phyloP scores from a whole-genome alignment of 257 asterid species.

The Ballota nigra region DNA sequence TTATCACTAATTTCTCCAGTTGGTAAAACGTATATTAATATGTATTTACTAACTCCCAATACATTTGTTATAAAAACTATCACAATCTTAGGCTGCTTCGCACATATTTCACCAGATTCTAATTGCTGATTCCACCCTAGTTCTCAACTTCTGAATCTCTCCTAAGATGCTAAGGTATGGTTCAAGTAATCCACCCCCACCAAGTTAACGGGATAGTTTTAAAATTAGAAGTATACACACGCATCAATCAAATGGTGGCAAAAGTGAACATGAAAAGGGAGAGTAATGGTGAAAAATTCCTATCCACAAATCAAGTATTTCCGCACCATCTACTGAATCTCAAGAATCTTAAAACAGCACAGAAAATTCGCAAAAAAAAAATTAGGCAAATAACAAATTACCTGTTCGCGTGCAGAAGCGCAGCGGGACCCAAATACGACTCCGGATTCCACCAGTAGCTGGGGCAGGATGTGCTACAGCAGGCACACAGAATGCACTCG shows the following conservation, averaged over 20 bases:
- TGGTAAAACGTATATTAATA: not conserved
- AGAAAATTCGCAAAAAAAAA: not conserved
- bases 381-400: slow-evolving; percentile 2
- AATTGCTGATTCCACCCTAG: not conserved
- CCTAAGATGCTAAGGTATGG: not conserved
- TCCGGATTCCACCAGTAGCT: slow-evolving; percentile 99
- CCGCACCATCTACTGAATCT: not conserved
- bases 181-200: not conserved
- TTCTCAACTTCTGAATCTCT: not conserved
- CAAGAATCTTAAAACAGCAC: slow-evolving; percentile 1
- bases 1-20: not conserved
- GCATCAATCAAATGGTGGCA: not conserved
- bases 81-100: not conserved
- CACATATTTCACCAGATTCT: not conserved
- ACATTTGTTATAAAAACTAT: not conserved
- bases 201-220: not conserved
- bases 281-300: not conserved
- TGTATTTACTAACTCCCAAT: not conserved
- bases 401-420: slow-evolving; percentile 94
- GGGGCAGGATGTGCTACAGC: slow-evolving; percentile 95
- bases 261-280: not conserved
- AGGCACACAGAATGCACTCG: slow-evolving; percentile 93
- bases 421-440: slow-evolving; percentile 93
- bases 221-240: not conserved
- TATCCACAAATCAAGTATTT: not conserved